These are phyloP conservation scores for Colletotrichum salicis DNA, from an alignment of 2,329 filamentous ascomycete species.

Conservation along the genomic window DNA sequence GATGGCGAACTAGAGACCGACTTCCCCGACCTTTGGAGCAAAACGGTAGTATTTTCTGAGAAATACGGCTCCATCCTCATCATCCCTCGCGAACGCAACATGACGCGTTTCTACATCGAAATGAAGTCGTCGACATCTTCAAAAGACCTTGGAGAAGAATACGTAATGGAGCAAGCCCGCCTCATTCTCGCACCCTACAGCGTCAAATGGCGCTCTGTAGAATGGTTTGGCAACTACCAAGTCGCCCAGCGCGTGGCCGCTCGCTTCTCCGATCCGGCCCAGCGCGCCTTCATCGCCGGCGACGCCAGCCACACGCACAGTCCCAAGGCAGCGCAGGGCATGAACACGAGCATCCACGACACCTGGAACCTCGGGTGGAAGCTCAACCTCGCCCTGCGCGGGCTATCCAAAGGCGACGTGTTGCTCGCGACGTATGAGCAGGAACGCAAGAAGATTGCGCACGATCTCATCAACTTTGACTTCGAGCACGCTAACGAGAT, in stretches of 20 bases:
- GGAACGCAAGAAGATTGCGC: constrained; percentile 60
- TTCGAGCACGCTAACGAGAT: constrained; percentile 64
- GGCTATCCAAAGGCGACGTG: constrained; percentile 59
- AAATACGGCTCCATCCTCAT: constrained; percentile 66
- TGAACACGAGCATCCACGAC: constrained; percentile 72
- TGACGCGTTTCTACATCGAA: constrained; percentile 59
- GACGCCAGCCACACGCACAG: constrained; percentile 79
- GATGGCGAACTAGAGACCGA: constrained; percentile 68
- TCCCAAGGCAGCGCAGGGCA: constrained; percentile 76
- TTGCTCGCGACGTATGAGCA: constrained; percentile 61
- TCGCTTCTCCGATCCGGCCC: constrained; percentile 71
- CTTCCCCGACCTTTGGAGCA: constrained; percentile 71
- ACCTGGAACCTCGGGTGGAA: constrained; percentile 69
- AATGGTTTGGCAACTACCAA: constrained; percentile 79
- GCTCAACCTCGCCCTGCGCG: constrained; percentile 62
- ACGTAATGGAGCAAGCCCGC: constrained; percentile 65
- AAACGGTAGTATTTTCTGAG: constrained; percentile 65
- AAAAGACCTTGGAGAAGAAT: constrained; percentile 64
- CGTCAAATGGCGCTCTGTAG: constrained; percentile 64
- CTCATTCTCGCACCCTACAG: constrained; percentile 55
- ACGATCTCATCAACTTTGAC: constrained; percentile 65
- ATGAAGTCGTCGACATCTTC: constrained; percentile 44
- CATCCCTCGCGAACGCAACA: constrained; percentile 67
- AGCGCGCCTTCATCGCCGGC: constrained; percentile 71
- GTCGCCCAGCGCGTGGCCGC: constrained; percentile 77